Conservation (phyloP, 1,284 basidiomycete species). For the Cystobasidium pallidum region DNA sequence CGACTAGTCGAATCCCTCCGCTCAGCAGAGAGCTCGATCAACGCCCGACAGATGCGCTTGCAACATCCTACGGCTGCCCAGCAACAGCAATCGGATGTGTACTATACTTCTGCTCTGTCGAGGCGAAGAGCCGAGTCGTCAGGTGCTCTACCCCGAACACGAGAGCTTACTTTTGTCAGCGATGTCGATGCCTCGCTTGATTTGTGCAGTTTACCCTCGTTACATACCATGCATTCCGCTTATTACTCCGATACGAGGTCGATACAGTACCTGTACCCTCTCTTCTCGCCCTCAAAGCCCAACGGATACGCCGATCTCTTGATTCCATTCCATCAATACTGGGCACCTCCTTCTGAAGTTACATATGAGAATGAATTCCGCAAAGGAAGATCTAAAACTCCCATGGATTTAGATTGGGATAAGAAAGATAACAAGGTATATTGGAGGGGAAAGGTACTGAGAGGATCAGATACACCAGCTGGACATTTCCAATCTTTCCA, state of each 20-base stretch:
- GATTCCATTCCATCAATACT: constrained; percentile 93
- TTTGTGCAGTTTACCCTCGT: constrained; percentile 78
- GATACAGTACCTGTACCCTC: constrained; percentile 78
- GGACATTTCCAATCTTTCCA: constrained; percentile 84
- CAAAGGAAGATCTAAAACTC: constrained; percentile 49
- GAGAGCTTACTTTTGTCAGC: constrained; percentile 55
- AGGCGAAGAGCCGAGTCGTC: constrained; percentile 53
- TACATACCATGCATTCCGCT: constrained; percentile 82
- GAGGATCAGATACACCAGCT: constrained; percentile 78
- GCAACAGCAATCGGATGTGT: constrained; percentile 43
- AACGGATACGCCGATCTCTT: constrained; percentile 82
- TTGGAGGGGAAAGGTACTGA: constrained; percentile 85
- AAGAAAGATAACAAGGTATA: constrained; percentile 72
- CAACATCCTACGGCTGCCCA: constrained; percentile 44
- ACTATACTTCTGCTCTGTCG: constrained; percentile 47
- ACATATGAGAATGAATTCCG: constrained; percentile 82
- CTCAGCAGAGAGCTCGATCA: constrained; percentile 54
- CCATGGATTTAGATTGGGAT: constrained; percentile 68
- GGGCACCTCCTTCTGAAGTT: constrained; percentile 75
- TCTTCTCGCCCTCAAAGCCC: constrained; percentile 85
- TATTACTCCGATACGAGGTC: constrained; percentile 95
- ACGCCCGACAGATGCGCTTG: constrained; percentile 51
- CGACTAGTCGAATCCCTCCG: constrained; percentile 75
- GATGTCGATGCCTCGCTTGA: constrained; percentile 68
- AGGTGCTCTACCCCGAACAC: constrained; percentile 67